phyloP scores from a whole-genome alignment of 192 early-diverging fungal genomes.

The Backusella mclennaniae region DNA sequence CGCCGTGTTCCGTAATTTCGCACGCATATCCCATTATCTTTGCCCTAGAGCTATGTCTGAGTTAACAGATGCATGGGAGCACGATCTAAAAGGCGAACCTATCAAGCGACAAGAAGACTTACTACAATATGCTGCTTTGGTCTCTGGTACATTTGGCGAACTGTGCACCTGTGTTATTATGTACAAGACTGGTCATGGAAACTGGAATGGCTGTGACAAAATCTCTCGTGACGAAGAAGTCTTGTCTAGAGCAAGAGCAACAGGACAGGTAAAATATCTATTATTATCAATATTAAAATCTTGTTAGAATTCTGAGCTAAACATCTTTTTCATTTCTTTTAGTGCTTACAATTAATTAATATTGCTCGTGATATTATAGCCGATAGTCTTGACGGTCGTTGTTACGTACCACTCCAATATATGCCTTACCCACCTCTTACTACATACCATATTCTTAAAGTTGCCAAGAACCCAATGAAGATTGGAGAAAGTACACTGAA shows the following conservation, averaged over 20 bases:
- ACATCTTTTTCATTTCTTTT: background rate
- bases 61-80: slow-evolving; percentile 28
- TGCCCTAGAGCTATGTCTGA: slow-evolving; percentile 27
- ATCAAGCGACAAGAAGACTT: slow-evolving; percentile 29
- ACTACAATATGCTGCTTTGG: slow-evolving; percentile 27
- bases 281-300: background rate
- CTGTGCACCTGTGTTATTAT: slow-evolving; percentile 38
- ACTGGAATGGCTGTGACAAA: slow-evolving; percentile 21
- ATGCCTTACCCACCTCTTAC: slow-evolving; percentile 11
- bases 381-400: slow-evolving; percentile 33
- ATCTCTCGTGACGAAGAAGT: slow-evolving; percentile 19
- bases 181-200: slow-evolving; percentile 34
- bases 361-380: slow-evolving; percentile 51
- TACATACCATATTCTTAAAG: slow-evolving; percentile 10
- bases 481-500: slow-evolving; percentile 16
- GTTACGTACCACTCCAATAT: slow-evolving; percentile 46
- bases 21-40: slow-evolving; percentile 30
- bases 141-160: slow-evolving; percentile 39
- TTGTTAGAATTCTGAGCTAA: background rate
- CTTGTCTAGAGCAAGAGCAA: slow-evolving; percentile 27
- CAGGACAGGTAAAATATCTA: slow-evolving; percentile 32
- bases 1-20: slow-evolving; percentile 26
- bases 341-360: slow-evolving; percentile 52
- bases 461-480: background rate
- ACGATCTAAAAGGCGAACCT: slow-evolving; percentile 25